Base-by-base conservation (phyloP, 2,329 filamentous ascomycete species). In the Xylariomycetidae sp. region DNA sequence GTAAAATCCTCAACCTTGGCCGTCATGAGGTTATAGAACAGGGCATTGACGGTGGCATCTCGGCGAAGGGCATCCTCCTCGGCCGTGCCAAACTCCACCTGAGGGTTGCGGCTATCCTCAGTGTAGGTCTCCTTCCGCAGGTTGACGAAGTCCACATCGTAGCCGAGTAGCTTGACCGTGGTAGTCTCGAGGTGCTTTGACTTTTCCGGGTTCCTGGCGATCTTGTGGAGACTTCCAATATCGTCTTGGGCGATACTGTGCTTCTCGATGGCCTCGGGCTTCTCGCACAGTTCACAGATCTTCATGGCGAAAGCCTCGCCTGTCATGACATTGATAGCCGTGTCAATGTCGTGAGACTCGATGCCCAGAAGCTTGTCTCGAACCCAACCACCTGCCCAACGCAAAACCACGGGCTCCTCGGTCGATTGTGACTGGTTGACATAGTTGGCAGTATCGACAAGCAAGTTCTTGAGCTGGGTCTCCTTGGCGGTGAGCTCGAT, bases 131-230 rank as follows among this genome's bases (percentile, higher is more conserved):
- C 92, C 54, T 88, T 93, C 28, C 90, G 76, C 29, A 96, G 67
- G 56, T 96, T 98, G 48, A 98, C 92, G 53, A 98, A 80, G 56
- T 98, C 90, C 29, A 95, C 74, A 53, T 96, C 90, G 30, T 93
- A 71, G 1, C 84, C 87, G 51, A 95, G 80, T 37, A 96, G 79
- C 44, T 73, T 83, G 16, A 85, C 87, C 8, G 87, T 94, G 30
- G 87, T 85, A 0, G 90, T 96, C 60, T 94, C 90, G 10, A 96
- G 74, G 55, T 96, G 86, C 63, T 96, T 96, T 14, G 88, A 95
- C 63, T 95, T 95, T 52, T 95, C 88, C 1, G 89, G 90, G 56
- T 96, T 96, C 37, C 82, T 82, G 32, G 83, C 82, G 46, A 95
- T 90, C 58, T 87, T 93, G 68, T 95, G 83, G 19, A 95, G 69